Evolutionary conservation across 139 green algal species (phyloP), one percentile per base, ranked within the genome.

Genomic region (Chlorella sp.): DNA sequence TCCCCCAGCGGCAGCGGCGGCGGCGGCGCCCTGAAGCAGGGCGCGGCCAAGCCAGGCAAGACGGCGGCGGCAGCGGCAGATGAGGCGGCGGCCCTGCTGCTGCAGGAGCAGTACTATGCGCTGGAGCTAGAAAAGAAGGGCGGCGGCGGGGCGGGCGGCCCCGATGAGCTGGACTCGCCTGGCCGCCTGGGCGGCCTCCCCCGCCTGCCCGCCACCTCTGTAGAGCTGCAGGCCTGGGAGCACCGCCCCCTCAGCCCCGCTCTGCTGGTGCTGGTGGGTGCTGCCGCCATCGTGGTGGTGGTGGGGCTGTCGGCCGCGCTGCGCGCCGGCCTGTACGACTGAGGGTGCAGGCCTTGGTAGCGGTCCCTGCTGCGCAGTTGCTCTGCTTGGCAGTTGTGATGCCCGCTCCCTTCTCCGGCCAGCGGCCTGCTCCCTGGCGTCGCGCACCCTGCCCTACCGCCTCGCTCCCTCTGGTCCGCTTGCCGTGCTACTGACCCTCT

Each of bases 121-220:
- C 43, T 78, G 5, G 24, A 60, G 72, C 30, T 60, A 2, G 72
- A 32, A 38, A 43, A 78, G 43, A 78, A 78, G 72, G 43, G 30
- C 1, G 43, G n/a, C 14, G 72, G 72, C 43, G 67, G 30, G 13
- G 24, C 14, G 36, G 67, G 65, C 65, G 44, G 51, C 51, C 14
- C 51, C 13, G 13, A 60, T 24, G 14, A 16, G 13, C 51, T 60
- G 51, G 51, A 1, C 6, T 14, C 36, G 36, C 28, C 46, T 8
- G 43, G 16, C 30, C 28, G 16, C 43, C 11, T 48, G 28, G 13
- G 30, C 43, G 30, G 13, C 7, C 11, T 60, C 11, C 72, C 36
- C 36, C 76, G 73, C 73, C 73, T 70, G 54, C 76, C 76, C 11
- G 54, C 51, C 54, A 82, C 36, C 1, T 58, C 76, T 8, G 76